Percentiles rank a stretch among this genome's conserved stretches.
phyloP scores from a whole-genome alignment of 441 rosid species.

The Erodium texanum region DNA sequence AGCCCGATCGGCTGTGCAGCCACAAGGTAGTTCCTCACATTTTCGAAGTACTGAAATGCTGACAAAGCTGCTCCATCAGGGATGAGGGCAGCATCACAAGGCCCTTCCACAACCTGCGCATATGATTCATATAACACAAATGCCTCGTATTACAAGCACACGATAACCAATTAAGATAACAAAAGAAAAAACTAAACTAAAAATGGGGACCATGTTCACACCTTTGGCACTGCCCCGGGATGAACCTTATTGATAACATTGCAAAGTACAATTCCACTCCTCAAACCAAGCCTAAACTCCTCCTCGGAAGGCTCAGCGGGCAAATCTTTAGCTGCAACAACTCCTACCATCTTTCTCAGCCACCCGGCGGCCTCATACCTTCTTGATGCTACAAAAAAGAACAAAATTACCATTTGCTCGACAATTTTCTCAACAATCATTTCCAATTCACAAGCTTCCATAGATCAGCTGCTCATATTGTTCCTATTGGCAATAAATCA shows the following conservation, averaged over 20 bases:
- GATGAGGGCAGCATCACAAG: constrained; percentile 61
- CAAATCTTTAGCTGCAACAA: constrained; percentile 68
- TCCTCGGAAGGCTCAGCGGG: constrained; percentile 86
- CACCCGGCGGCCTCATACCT: constrained; percentile 81
- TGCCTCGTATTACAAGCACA: not conserved
- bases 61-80: constrained; percentile 96
- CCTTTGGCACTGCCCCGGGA: constrained; percentile 76
- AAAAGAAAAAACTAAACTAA: not conserved
- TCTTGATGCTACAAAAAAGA: constrained; percentile 40
- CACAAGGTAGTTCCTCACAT: constrained; percentile 89
- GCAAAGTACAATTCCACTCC: constrained; percentile 84
- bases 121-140: constrained; percentile 6
- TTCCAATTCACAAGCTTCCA: not conserved
- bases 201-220: constrained; percentile 26
- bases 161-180: not conserved
- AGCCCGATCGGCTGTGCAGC: constrained; percentile 70
- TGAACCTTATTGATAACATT: constrained; percentile 71
- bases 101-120: constrained; percentile 76
- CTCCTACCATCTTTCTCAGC: constrained; percentile 79
- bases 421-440: not conserved
- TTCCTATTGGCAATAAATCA: too few species aligned
- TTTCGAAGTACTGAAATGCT: constrained; percentile 93
- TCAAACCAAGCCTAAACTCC: constrained; percentile 73
- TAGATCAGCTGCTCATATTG: too few species aligned
- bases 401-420: not conserved